Evolutionary conservation across 352 stramenopile species (phyloP).

Genomic region (Thalassiosira mediterranea): DNA sequence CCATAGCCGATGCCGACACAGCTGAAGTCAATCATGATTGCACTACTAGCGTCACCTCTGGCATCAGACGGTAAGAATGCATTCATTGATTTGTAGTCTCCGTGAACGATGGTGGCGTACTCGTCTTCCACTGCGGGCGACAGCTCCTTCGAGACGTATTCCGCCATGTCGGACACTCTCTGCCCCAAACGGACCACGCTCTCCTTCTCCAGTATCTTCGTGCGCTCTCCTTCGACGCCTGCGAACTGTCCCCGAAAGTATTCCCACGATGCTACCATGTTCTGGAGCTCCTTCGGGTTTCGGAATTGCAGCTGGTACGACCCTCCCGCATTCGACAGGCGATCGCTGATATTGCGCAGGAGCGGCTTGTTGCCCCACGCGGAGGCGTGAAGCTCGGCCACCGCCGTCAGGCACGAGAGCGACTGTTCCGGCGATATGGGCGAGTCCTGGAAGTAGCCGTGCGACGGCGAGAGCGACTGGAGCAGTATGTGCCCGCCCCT

Average conservation of each 20-base stretch:
- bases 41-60: not conserved
- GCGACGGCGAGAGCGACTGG: conserved; percentile 37
- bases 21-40: conserved; percentile 76
- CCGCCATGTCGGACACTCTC: conserved; percentile 54
- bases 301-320: conserved; percentile 71
- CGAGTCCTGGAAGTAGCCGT: conserved; percentile 70
- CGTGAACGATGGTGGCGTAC: conserved; percentile 72
- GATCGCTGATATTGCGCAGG: conserved; percentile 39
- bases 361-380: conserved; percentile 64
- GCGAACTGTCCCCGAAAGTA: conserved; percentile 53
- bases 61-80: conserved; percentile 59
- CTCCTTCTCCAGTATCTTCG: conserved; percentile 32
- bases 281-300: conserved; percentile 71
- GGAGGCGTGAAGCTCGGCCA: conserved; percentile 66
- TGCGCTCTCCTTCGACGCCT: not conserved
- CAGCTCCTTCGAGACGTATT: conserved; percentile 67
- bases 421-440: conserved; percentile 59
- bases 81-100: conserved; percentile 83
- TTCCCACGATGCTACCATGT: conserved; percentile 62
- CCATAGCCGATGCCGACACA: conserved; percentile 72
- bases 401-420: conserved; percentile 49
- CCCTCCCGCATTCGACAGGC: conserved; percentile 50
- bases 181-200: conserved; percentile 48
- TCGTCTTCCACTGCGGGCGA: conserved; percentile 52
- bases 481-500: conserved; percentile 59